phyloP scores from a whole-genome alignment of 495 filamentous ascomycete genomes.

The Aspergillus nidulans region DNA sequence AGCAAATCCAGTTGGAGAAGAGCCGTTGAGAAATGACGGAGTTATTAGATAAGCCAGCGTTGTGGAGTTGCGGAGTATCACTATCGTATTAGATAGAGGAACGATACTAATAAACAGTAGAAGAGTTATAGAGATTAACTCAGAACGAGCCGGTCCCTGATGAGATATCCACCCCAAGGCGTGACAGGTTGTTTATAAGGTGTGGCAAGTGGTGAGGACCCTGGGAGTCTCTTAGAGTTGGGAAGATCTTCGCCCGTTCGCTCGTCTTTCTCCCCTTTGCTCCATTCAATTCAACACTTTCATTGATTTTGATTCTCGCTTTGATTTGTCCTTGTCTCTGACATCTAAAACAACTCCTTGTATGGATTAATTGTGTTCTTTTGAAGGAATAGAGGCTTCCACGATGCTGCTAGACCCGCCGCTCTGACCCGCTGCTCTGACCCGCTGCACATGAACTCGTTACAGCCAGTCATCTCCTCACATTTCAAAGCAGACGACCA shows the following conservation, averaged over 20 bases:
- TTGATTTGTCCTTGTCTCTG: background rate
- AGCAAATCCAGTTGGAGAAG: conserved; percentile 6
- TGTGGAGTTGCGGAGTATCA: background rate
- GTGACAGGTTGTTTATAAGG: background rate
- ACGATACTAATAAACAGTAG: background rate
- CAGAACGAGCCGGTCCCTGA: background rate
- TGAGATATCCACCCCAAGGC: background rate
- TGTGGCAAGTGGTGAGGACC: background rate
- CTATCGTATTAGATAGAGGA: background rate
- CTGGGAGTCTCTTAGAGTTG: background rate
- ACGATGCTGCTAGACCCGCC: background rate
- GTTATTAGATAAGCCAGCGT: conserved; percentile 11
- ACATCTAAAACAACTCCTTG: background rate
- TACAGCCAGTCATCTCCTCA: background rate
- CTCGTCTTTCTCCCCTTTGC: background rate
- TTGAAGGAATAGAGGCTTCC: background rate
- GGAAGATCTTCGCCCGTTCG: background rate
- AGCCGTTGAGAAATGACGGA: conserved; percentile 7
- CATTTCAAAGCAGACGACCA: background rate
- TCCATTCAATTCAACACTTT: background rate
- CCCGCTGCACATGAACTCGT: too few relatives aligned
- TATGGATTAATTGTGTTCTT: background rate
- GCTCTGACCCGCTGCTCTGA: background rate
- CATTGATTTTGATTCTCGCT: background rate
- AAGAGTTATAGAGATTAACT: background rate